Percentiles rank a stretch among this genome's conserved stretches.
phyloP scores from a whole-genome alignment of 139 green algal genomes.

The Tetraselmis chui region DNA sequence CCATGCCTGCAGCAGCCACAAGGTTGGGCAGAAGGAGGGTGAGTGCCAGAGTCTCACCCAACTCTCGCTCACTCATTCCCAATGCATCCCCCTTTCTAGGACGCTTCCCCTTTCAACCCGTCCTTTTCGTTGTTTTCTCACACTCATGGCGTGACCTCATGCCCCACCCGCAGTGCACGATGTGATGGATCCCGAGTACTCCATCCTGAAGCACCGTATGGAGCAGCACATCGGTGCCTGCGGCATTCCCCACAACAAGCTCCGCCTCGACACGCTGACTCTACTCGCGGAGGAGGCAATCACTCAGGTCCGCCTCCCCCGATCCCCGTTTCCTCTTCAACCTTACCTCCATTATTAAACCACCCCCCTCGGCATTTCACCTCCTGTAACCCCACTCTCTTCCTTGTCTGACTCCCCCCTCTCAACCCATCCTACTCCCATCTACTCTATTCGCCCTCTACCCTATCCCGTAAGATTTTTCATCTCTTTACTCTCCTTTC shows the following conservation, averaged over 20 bases:
- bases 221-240: conserved; percentile 15
- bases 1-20: conserved; percentile 9
- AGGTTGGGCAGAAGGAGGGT: conserved; percentile 17
- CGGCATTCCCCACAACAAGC: neutral
- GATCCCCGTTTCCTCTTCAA: no score
- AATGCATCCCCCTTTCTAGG: neutral
- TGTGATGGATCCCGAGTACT: conserved; percentile 74
- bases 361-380: no score
- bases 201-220: conserved; percentile 81
- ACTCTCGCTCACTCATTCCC: no score
- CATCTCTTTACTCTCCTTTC: no score
- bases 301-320: conserved; percentile 75
- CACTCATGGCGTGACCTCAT: conserved; percentile 10
- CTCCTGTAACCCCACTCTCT: no score
- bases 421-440: no score
- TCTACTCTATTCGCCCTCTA: no score
- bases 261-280: conserved; percentile 20
- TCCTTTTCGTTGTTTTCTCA: neutral
- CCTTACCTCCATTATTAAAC: no score
- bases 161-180: conserved; percentile 52
- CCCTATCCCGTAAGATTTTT: no score
- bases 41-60: no score
- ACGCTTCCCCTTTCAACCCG: neutral
- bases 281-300: conserved; percentile 59
- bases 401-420: no score